These are phyloP conservation scores for Nadsonia fulvescens DNA, from an alignment of 805 yeast species.

Conservation along the genomic window DNA sequence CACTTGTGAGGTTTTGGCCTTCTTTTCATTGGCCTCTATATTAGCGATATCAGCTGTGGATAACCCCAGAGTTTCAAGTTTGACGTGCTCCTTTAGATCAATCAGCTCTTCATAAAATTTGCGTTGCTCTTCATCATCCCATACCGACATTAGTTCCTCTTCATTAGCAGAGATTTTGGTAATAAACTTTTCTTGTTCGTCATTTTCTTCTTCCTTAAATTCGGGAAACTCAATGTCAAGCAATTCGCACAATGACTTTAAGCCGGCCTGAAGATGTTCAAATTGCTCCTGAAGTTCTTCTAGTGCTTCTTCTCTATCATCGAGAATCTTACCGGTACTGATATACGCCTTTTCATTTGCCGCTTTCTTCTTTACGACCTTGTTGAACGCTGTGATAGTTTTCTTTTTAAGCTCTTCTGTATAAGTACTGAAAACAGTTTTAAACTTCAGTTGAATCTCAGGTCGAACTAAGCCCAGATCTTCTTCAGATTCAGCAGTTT, in stretches of 20 bases:
- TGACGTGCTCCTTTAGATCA: conserved; percentile 26
- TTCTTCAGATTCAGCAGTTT: conserved; percentile 1
- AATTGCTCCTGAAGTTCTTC: conserved; percentile 10
- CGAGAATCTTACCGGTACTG: conserved; percentile 44
- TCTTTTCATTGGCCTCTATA: conserved; percentile 10
- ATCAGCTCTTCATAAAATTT: conserved; percentile 57
- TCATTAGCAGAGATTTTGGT: conserved; percentile 7
- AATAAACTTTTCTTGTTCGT: conserved; percentile 13
- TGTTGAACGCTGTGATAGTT: conserved; percentile 21
- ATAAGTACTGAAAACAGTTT: conserved; percentile 28
- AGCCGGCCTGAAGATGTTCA: conserved; percentile 27
- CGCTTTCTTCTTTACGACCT: conserved; percentile 20
- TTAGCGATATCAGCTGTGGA: conserved; percentile 12
- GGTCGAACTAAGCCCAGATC: conserved; percentile 6
- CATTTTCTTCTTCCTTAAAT: conserved; percentile 13
- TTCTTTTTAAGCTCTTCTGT: conserved; percentile 27
- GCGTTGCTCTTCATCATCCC: conserved; percentile 53
- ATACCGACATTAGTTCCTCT: conserved; percentile 16
- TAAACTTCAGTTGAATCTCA: conserved; percentile 12
- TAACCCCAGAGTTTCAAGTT: conserved; percentile 7
- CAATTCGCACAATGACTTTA: conserved; percentile 26
- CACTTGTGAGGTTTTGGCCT: conserved; percentile 1
- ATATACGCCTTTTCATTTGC: conserved; percentile 38
- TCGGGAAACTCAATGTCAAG: conserved; percentile 24
- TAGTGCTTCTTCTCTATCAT: conserved; percentile 17